These are phyloP conservation scores for Reticulascus tulasneorum DNA, from an alignment of 2,329 filamentous ascomycete species.

Conservation along the genomic window DNA sequence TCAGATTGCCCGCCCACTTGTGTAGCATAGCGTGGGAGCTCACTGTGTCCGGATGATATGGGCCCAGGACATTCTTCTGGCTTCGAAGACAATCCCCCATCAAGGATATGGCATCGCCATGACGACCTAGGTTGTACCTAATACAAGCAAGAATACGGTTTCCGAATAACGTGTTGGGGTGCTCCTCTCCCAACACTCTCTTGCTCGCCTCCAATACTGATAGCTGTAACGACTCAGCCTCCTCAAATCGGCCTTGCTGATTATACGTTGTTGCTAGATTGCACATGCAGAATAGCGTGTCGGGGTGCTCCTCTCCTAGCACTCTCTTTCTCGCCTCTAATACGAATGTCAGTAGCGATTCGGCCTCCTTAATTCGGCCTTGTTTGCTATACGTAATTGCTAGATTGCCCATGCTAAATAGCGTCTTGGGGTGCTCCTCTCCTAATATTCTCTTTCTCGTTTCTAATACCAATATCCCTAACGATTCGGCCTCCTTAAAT, in stretches of 20 bases:
- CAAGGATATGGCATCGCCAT: constrained; percentile 1
- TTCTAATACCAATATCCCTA: constrained; percentile 5
- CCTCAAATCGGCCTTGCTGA: neutral
- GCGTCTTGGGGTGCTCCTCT: constrained; percentile 5
- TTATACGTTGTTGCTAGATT: too few species aligned
- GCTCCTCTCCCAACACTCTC: constrained; percentile 1
- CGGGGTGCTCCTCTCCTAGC: constrained; percentile 6
- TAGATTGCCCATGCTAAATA: constrained; percentile 5
- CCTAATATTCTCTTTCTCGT: constrained; percentile 7
- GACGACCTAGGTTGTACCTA: neutral
- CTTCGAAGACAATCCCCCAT: neutral
- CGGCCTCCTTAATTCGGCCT: neutral
- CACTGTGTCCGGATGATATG: neutral
- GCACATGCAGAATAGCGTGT: constrained; percentile 6
- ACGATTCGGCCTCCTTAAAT: constrained; percentile 12
- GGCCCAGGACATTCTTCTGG: neutral
- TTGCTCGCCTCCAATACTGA: neutral
- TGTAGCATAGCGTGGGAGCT: too few species aligned
- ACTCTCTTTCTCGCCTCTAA: neutral
- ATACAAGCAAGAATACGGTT: constrained; percentile 2
- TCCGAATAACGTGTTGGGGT: constrained; percentile 7
- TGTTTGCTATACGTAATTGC: too few species aligned
- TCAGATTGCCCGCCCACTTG: too few species aligned
- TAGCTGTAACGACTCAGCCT: constrained; percentile 1
- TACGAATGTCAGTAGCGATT: neutral